Base-by-base conservation (phyloP, 768 basidiomycete species). In the Leccinellum luteum region DNA sequence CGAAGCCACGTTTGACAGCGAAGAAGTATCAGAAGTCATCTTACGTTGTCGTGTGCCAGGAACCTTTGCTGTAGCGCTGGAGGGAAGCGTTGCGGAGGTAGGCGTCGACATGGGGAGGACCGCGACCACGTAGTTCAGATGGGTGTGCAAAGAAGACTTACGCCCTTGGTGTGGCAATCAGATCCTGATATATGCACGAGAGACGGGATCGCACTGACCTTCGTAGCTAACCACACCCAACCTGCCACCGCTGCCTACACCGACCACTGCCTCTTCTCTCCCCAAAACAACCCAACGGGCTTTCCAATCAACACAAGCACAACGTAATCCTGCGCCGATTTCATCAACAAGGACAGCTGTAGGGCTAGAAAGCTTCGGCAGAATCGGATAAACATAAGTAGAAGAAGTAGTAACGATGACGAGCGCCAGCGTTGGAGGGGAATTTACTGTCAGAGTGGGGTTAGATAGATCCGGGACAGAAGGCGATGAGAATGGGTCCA, bases 191-290 rank as follows among this genome's bases (percentile, higher is more conserved):
- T 19, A 19, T 19, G n/a, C n/a, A 12, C 10, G 19, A 23, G 23
- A 47, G 13, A 10, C 0, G 23, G 5, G 13, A 8, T 30, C n/a
- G 1, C 27, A 55, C 72, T 51, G 55, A 90, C 95, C 96, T 79
- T 98, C 97, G 66, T 94, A 93, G 1, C 94, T 94, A 68, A 86
- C 93, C 54, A 90, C 93, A 0, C 88, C 81, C 4, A 91, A 89
- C 57, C 94, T 76, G 4, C 90, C 92, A 17, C 94, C 91, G 0
- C 83, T 80, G 1, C 87, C 85, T 65, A 91, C 94, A 8, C 90
- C 78, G 64, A 95, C 95, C 23, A 98, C 86, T 4, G 94, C 95
- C 65, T 98, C 97, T 48, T 97, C 91, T 56, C 90, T 75, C 0
- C 94, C 96, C 2, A 98, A 81, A 13, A 94, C 83, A 64, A 98